Base-by-base conservation (phyloP, 306 rosid genomes). In the Acacia acuminata region DNA sequence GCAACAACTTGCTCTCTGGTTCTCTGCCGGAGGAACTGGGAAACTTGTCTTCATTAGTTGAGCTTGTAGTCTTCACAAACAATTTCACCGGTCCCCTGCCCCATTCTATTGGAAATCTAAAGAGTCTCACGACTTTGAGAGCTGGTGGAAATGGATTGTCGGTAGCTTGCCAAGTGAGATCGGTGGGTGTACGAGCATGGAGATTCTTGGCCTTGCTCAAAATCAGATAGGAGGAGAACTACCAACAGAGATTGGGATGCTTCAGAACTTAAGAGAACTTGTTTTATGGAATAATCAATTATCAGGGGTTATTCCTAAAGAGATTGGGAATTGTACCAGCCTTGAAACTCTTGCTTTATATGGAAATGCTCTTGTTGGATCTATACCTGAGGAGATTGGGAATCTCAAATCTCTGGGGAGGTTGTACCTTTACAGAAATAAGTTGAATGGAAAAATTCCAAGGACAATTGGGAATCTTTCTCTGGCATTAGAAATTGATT, bases 371-470 rank as follows among this genome's bases (percentile, higher is more conserved):
- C 89, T 96, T 3, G 82, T 85, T 38, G 98, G 99, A 56, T 73
- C 84, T 13, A 79, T 92, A 79, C 99, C 99, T n/a, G 80, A 67
- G 51, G 91, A 87, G 82, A 88, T 94, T 51, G 99, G 97, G 87
- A 90, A 88, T 77, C 88, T 94, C 75, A 87, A 77, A 47, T 88
- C 92, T n/a, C 63, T 96, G 92, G 87, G 76, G 79, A 87, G 70
- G 84, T 76, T 96, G 90, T 96, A 94, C 83, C 87, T 88, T 22
- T 96, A 96, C 82, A 86, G 93, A 81, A 96, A 94, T 84, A 86
- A 65, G 76, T 71, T 96, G 88, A 96, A 96, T 86, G 99, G 99
- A 81, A 90, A 93, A 55, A 96, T 96, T 85, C 99, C 98, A n/a
- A 90, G 85, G 89, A 92, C 88, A 85, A 82, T 92, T 65, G 98